Conservation (phyloP, 208 protist species). For the Jaenimonas drosophilae region DNA sequence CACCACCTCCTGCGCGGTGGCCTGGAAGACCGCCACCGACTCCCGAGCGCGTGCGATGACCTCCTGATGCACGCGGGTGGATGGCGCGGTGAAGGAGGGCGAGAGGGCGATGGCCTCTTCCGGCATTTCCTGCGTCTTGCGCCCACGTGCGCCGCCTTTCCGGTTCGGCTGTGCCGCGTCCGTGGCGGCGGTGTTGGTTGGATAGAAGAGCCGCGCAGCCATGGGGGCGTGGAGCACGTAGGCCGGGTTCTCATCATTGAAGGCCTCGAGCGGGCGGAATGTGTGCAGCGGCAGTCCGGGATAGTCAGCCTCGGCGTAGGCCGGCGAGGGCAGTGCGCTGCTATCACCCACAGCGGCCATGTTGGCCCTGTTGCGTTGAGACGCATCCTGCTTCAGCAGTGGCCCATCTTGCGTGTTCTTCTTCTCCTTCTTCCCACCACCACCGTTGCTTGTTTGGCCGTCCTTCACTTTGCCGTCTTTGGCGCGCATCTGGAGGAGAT, state of each 20-base stretch:
- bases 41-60: constrained; percentile 37
- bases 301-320: constrained; percentile 40
- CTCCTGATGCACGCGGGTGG: constrained; percentile 42
- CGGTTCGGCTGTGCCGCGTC: neutral
- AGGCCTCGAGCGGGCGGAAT: constrained; percentile 38
- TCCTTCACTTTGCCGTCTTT: constrained; percentile 25
- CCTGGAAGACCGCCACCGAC: constrained; percentile 29
- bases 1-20: constrained; percentile 25
- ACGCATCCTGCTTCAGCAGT: constrained; percentile 10
- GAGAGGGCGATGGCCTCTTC: constrained; percentile 7
- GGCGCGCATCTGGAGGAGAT: constrained; percentile 52
- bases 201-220: constrained; percentile 24
- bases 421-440: constrained; percentile 6
- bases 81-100: constrained; percentile 38
- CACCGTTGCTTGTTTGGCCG: constrained; percentile 11
- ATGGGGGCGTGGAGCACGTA: constrained; percentile 10
- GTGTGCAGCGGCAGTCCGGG: constrained; percentile 34
- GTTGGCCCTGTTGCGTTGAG: neutral
- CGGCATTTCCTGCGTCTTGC: neutral
- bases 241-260: constrained; percentile 43
- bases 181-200: neutral
- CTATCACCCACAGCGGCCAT: neutral
- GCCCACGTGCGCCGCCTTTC: constrained; percentile 1
- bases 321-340: constrained; percentile 11
- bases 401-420: constrained; percentile 35